These are phyloP conservation scores for Suillus subluteus DNA, from an alignment of 768 basidiomycete genomes.

Conservation along the genomic window DNA sequence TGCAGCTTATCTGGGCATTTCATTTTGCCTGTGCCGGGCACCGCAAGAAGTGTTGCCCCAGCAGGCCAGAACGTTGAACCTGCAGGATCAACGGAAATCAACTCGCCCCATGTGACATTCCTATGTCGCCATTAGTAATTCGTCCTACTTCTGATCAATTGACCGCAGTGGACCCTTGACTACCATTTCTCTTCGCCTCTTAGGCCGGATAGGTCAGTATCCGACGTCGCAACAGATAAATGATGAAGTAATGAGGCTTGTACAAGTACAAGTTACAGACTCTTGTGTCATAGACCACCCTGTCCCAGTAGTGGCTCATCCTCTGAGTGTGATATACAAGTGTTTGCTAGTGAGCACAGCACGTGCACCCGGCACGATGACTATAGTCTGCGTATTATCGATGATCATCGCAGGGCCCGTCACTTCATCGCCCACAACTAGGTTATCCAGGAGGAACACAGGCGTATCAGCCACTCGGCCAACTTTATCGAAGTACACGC, in stretches of 20 bases:
- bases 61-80: no score
- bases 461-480: conserved; percentile 81
- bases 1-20: no score
- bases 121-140: no score
- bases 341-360: conserved; percentile 73
- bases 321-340: conserved; percentile 51
- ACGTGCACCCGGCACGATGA: conserved; percentile 75
- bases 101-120: no score
- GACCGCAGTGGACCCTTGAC: no score
- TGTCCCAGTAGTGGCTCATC: background rate
- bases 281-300: background rate
- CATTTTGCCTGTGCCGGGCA: no score
- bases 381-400: conserved; percentile 94
- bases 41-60: no score
- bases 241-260: background rate
- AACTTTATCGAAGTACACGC: conserved; percentile 82
- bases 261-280: background rate
- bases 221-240: background rate
- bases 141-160: no score
- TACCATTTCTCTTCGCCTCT: no score
- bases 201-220: no score
- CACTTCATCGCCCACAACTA: conserved; percentile 72
- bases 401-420: conserved; percentile 93
- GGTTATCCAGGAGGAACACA: conserved; percentile 68
- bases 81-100: no score